These are phyloP conservation scores for Flammula alnicola DNA, from an alignment of 1,284 basidiomycete genomes.

Conservation along the genomic window DNA sequence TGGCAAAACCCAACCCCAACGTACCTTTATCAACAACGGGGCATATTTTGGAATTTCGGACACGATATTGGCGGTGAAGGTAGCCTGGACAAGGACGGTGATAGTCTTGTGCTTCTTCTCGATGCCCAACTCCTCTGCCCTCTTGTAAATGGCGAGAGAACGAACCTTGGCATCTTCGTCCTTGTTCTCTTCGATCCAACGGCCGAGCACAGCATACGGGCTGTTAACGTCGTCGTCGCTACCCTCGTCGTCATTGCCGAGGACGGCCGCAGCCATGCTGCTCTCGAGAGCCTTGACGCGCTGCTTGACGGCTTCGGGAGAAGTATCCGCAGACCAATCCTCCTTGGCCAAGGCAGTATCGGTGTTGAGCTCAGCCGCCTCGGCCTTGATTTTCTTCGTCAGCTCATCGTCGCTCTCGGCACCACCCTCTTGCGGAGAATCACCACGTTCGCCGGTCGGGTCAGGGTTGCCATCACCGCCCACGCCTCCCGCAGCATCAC, in stretches of 20 bases:
- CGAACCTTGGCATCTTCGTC: constrained; percentile 49
- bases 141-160: constrained; percentile 80
- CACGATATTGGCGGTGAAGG: constrained; percentile 83
- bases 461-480: constrained; percentile 51
- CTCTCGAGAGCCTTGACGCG: constrained; percentile 83
- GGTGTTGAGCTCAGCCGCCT: constrained; percentile 77
- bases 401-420: constrained; percentile 82
- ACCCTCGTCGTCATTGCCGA: constrained; percentile 75
- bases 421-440: constrained; percentile 43
- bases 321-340: constrained; percentile 92
- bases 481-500: constrained; percentile 55
- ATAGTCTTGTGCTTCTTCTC: constrained; percentile 96
- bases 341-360: constrained; percentile 69
- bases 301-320: constrained; percentile 88
- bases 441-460: constrained; percentile 40
- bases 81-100: constrained; percentile 83
- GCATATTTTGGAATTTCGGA: constrained; percentile 77
- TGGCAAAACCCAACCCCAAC: constrained; percentile 24
- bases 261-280: constrained; percentile 58
- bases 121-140: constrained; percentile 91
- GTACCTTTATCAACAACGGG: constrained; percentile 82
- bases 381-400: constrained; percentile 83
- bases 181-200: constrained; percentile 85
- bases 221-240: constrained; percentile 88
- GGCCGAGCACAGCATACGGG: constrained; percentile 85